Percentiles rank a stretch among this genome's conserved stretches.
Conservation (phyloP, 139 green algal species). For the Auxenochlorella pyrenoidosa region DNA sequence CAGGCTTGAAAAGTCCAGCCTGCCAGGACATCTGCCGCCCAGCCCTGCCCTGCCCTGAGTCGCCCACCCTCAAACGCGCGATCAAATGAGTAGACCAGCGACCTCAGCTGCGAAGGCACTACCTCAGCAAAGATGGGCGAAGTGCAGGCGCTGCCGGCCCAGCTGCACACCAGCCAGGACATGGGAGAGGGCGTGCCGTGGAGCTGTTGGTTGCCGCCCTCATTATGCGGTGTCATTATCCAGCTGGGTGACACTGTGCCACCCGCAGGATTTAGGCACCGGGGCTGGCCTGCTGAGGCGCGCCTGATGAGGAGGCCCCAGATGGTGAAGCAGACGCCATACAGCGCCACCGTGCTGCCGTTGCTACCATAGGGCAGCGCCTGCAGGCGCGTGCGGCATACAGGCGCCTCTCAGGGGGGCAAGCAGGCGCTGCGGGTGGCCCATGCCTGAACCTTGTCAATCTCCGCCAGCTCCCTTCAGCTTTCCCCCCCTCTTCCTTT, state of each 20-base stretch:
- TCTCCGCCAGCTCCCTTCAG: not conserved
- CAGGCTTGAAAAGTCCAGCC: not conserved
- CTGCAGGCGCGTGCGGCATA: not conserved
- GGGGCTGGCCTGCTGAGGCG: not conserved
- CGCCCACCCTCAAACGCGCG: slow-evolving; percentile 64
- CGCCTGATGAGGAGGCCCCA: slow-evolving; percentile 55
- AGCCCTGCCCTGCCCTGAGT: slow-evolving; percentile 4
- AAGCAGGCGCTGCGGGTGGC: not conserved
- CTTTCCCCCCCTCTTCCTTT: too few relatives aligned
- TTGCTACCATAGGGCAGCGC: slow-evolving; percentile 20
- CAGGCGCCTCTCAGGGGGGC: too few relatives aligned
- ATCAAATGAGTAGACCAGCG: slow-evolving; percentile 80
- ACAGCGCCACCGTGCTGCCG: slow-evolving; percentile 24
- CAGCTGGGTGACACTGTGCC: not conserved
- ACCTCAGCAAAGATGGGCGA: slow-evolving; percentile 74
- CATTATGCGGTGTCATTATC: too few relatives aligned
- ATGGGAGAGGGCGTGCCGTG: not conserved
- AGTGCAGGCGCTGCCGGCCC: slow-evolving; percentile 63
- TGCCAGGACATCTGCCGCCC: not conserved
- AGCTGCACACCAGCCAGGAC: slow-evolving; percentile 3
- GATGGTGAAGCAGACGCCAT: slow-evolving; percentile 37
- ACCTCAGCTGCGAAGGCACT: slow-evolving; percentile 62
- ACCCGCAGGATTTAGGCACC: not conserved
- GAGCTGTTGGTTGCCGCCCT: too few relatives aligned
- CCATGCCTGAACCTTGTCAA: not conserved